Percentiles rank a stretch among this genome's conserved stretches.
Conservation (phyloP, 2,329 filamentous ascomycete genomes). For the Phoma herbarum region DNA sequence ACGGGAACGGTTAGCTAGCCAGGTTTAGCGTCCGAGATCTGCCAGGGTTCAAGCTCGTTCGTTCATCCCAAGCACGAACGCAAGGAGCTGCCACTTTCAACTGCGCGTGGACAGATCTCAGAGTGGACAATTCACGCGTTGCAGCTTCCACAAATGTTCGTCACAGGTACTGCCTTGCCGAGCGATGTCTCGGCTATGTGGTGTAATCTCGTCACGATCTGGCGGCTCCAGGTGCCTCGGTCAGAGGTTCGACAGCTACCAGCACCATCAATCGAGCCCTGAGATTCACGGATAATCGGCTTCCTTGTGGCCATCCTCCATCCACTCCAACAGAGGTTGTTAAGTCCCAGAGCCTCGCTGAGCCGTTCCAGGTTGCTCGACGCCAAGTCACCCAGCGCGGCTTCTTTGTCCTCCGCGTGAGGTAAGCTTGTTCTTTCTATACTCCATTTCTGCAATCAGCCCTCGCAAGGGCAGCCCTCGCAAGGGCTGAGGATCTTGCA, state of each 20-base stretch:
- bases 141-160: background rate
- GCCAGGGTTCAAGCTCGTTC: constrained; percentile 21
- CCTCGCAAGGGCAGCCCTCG: background rate
- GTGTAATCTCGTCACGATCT: background rate
- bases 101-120: background rate
- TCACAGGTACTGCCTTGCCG: background rate
- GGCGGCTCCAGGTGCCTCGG: background rate
- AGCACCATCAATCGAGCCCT: background rate
- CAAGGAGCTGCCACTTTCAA: background rate
- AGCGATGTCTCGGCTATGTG: constrained; percentile 3
- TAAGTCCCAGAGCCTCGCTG: background rate
- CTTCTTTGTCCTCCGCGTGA: background rate
- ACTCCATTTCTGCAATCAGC: background rate
- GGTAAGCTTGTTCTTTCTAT: background rate
- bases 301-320: background rate
- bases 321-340: background rate
- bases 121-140: background rate
- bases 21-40: constrained; percentile 6
- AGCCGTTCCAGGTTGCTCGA: background rate
- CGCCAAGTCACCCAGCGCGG: background rate
- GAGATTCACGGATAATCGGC: background rate
- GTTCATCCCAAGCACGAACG: constrained; percentile 1
- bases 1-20: constrained; percentile 13
- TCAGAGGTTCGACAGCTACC: background rate
- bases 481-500: background rate